Percentiles rank a stretch among this genome's conserved stretches.
These are phyloP conservation scores for Cydonia oblonga DNA, from an alignment of 331 rosid species.

Conservation along the genomic window DNA sequence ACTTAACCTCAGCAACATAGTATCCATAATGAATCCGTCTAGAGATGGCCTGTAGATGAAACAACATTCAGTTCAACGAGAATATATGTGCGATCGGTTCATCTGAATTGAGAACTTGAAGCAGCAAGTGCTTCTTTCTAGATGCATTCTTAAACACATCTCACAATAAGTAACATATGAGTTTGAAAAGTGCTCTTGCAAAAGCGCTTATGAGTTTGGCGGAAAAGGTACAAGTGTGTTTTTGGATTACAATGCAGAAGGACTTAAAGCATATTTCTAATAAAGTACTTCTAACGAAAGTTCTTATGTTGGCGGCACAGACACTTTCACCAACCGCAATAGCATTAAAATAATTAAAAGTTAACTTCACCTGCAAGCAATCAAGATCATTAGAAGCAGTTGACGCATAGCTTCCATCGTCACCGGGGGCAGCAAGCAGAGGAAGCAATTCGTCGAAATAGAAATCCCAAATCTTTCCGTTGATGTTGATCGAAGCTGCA, in stretches of 20 bases:
- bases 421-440: conserved; percentile 41
- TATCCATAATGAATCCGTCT: conserved; percentile 86
- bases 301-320: too few relatives aligned
- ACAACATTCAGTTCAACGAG: background rate
- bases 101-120: background rate
- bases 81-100: too few relatives aligned
- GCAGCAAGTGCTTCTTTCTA: background rate
- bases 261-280: too few relatives aligned
- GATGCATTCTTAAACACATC: background rate
- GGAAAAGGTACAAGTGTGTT: too few relatives aligned
- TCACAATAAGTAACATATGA: background rate
- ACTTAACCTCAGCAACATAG: conserved; percentile 91
- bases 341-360: background rate
- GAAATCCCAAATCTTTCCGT: conserved; percentile 54
- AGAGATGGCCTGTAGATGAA: conserved; percentile 59
- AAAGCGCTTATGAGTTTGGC: background rate
- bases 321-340: background rate
- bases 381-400: conserved; percentile 83
- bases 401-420: conserved; percentile 79
- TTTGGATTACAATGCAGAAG: too few relatives aligned
- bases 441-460: conserved; percentile 63
- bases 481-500: conserved; percentile 56
- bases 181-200: background rate
- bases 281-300: too few relatives aligned
- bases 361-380: conserved; percentile 61